These are phyloP conservation scores for Pneumocystis oryctolagi DNA, from an alignment of 1,139 yeast genomes.

Conservation along the genomic window DNA sequence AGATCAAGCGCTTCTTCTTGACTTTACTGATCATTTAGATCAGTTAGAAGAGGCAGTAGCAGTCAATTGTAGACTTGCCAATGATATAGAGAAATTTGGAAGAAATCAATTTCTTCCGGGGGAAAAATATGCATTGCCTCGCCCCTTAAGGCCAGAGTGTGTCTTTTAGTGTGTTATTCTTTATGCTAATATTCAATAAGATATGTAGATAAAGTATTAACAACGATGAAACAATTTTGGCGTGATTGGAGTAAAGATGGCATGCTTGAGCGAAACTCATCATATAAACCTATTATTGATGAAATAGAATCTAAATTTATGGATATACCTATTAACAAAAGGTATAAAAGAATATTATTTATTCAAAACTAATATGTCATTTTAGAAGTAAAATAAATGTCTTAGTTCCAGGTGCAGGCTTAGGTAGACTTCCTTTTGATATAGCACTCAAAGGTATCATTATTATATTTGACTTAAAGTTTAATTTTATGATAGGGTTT, in stretches of 20 bases:
- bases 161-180: background rate
- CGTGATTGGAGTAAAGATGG: conserved; percentile 55
- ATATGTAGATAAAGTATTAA: conserved; percentile 44
- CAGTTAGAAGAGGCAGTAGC: background rate
- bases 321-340: conserved; percentile 17
- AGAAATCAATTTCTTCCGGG: background rate
- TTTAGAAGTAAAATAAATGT: conserved; percentile 33
- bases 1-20: background rate
- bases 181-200: background rate
- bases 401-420: conserved; percentile 71
- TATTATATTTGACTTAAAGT: background rate
- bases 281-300: conserved; percentile 34
- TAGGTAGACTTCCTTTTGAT: conserved; percentile 66
- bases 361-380: background rate
- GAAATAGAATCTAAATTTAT: conserved; percentile 36
- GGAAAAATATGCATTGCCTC: background rate
- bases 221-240: conserved; percentile 46
- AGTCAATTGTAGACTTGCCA: background rate
- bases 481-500: conserved; percentile 29
- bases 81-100: background rate
- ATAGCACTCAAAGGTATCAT: conserved; percentile 36
- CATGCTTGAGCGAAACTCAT: conserved; percentile 13
- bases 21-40: background rate
- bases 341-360: conserved; percentile 13
- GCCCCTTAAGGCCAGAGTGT: background rate